Conservation (phyloP, 768 basidiomycete species). For the Boletus sp. region DNA sequence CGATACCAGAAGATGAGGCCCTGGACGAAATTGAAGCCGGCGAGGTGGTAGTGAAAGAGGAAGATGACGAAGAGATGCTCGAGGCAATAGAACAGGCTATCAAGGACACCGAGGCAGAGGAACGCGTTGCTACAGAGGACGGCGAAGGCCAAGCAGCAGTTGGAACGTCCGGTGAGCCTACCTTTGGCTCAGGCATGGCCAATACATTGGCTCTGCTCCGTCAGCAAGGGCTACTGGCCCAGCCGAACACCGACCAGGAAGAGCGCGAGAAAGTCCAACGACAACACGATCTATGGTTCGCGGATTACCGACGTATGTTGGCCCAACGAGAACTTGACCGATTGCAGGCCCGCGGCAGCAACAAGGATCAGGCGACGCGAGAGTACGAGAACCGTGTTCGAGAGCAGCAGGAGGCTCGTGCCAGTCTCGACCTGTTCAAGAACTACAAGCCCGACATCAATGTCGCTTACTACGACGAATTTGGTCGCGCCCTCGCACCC, state of each 20-base stretch:
- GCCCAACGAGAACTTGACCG: constrained; percentile 80
- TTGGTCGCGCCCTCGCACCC: constrained; percentile 79
- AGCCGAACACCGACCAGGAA: constrained; percentile 55
- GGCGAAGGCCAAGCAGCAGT: constrained; percentile 32
- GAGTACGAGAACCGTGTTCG: constrained; percentile 92
- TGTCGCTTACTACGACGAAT: constrained; percentile 95
- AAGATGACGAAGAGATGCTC: constrained; percentile 76
- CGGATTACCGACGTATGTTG: constrained; percentile 72
- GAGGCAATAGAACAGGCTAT: constrained; percentile 72
- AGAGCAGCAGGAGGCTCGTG: constrained; percentile 87
- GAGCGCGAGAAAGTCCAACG: constrained; percentile 81
- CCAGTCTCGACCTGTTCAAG: constrained; percentile 79
- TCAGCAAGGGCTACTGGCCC: constrained; percentile 84
- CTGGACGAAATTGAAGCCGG: constrained; percentile 80
- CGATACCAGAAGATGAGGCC: constrained; percentile 59
- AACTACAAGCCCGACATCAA: constrained; percentile 97
- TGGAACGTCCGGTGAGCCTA: constrained; percentile 76
- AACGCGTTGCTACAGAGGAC: constrained; percentile 35
- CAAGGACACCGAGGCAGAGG: constrained; percentile 58
- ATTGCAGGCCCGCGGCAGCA: constrained; percentile 69
- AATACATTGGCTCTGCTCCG: constrained; percentile 85
- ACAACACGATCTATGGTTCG: constrained; percentile 87
- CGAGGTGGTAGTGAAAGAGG: constrained; percentile 75
- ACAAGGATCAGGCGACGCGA: constrained; percentile 89
- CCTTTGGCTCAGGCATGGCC: constrained; percentile 80